Base-by-base conservation (phyloP, 345 rosid genomes). In the Eucalyptus brandiana region DNA sequence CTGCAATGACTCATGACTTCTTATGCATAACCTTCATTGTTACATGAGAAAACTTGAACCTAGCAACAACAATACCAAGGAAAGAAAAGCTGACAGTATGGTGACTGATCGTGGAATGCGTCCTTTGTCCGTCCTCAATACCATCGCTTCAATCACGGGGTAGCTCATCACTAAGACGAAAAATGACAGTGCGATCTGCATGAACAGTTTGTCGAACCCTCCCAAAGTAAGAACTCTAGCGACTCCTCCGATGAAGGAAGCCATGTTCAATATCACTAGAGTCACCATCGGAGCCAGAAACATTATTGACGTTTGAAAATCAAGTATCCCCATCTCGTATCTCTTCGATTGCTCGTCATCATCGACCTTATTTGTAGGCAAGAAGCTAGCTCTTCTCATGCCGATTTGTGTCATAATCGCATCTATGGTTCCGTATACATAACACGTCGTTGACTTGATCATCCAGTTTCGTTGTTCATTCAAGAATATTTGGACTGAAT, bases 61-160 rank as follows among this genome's bases (percentile, higher is more conserved):
- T 26, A 47, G 49, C 80, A 86, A 54, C 69, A 86, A 49, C 48
- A 86, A 62, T 14, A 34, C 65, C 49, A 34, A 65, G 53, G 48
- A 60, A 48, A 89, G 53, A 58, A 62, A 26, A 45, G 58, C 83
- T 9, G 93, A 94, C 4, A 89, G 49, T 6, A 88, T n/a, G 9
- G 91, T 90, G n/a, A 91, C 91, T 4, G 89, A 89, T 26, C 54
- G 54, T 37, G 94, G 81, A 89, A 94, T 88, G 3, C 94, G 87
- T 6, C 94, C 94, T 42, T 89, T 91, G 88, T 93, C 95, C 88
- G 87, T 93, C 92, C 93, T 91, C n/a, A 91, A 5, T 2, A 90
- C 23, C 92, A 93, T 92, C 53, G 95, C 96, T 90, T 93, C 95
- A 86, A 94, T 87, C 7, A 93, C 47, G 5, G 94, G 89, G 30